Percentiles rank a stretch among this genome's conserved stretches.
These are phyloP conservation scores for Pichia sp. DNA, from an alignment of 1,139 yeast genomes.

Conservation along the genomic window DNA sequence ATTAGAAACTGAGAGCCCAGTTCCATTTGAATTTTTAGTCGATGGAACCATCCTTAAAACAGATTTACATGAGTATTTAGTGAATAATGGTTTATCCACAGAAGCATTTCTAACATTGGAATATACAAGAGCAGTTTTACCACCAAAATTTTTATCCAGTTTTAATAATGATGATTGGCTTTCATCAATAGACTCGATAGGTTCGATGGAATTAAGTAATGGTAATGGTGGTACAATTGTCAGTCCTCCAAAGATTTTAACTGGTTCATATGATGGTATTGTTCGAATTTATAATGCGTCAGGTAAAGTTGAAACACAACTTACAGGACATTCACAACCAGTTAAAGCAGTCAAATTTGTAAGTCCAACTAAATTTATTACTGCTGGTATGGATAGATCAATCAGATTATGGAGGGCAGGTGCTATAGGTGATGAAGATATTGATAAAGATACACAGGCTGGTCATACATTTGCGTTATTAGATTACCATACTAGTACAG, in stretches of 20 bases:
- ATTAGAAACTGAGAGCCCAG: conserved; percentile 50
- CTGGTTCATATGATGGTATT: conserved; percentile 92
- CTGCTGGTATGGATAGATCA: conserved; percentile 86
- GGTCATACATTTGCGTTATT: conserved; percentile 76
- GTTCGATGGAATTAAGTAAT: conserved; percentile 27
- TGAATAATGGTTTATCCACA: conserved; percentile 68
- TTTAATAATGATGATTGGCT: conserved; percentile 96
- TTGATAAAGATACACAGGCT: conserved; percentile 51
- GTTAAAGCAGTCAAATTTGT: conserved; percentile 77
- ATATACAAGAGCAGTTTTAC: conserved; percentile 86
- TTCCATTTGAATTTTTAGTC: conserved; percentile 89
- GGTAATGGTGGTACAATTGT: conserved; percentile 23
- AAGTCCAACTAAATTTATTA: conserved; percentile 65
- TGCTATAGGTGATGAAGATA: conserved; percentile 39
- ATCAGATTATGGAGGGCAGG: conserved; percentile 82
- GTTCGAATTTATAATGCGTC: conserved; percentile 83
- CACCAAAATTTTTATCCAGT: conserved; percentile 86
- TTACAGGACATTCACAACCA: conserved; percentile 83
- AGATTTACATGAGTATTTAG: conserved; percentile 73
- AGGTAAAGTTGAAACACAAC: conserved; percentile 78
- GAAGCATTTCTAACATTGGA: conserved; percentile 79
- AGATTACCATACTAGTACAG: conserved; percentile 86
- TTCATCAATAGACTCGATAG: conserved; percentile 58
- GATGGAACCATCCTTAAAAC: conserved; percentile 76
- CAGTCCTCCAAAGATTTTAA: conserved; percentile 53